Evolutionary conservation across 352 stramenopile genomes (phyloP), one percentile per base, ranked within the genome.

Genomic region (Nothophytophthora sp.): DNA sequence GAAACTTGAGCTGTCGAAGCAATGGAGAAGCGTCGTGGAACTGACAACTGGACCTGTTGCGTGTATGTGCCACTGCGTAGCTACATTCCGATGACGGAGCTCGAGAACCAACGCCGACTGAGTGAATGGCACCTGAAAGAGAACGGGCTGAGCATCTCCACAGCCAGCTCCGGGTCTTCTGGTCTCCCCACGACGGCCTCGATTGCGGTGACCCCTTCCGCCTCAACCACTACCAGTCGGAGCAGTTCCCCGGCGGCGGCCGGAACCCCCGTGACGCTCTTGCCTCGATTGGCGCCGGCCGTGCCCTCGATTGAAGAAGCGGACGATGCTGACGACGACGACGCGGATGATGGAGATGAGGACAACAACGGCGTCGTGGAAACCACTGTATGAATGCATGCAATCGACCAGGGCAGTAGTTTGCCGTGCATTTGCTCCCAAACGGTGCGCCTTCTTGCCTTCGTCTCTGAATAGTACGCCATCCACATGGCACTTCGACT

Each of bases 61-160:
- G n/a, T 50, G 19, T 34, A 27, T 18, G 12, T 25, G n/a, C 35
- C 42, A 8, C 30, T 50, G 28, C 59, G 19, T 27, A 84, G 73
- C 37, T 87, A 84, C 36, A 85, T 90, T 38, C 82, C 82, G 4
- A 76, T 92, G 55, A 87, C 82, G 0, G 82, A 92, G 40, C 66
- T 80, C 27, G 82, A 92, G 49, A 92, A 92, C 41, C 62, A 83
- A 49, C 73, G 81, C 22, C 75, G 82, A 18, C 68, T 90, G 54
- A 75, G 86, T 46, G 82, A 92, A 44, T 92, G 82, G 82, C 73
- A 69, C 6, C 64, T 81, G 63, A 92, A 90, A 52, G 79, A 92
- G 52, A 89, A 88, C 40, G 64, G 77, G 2, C 51, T 76, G 16
- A 56, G 71, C 11, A 57, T 43, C n/a, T n/a, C n/a, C 5, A 35